Evolutionary conservation across 805 yeast genomes (phyloP), one percentile per base, ranked within the genome.

Genomic region (Yarrowia deformans): DNA sequence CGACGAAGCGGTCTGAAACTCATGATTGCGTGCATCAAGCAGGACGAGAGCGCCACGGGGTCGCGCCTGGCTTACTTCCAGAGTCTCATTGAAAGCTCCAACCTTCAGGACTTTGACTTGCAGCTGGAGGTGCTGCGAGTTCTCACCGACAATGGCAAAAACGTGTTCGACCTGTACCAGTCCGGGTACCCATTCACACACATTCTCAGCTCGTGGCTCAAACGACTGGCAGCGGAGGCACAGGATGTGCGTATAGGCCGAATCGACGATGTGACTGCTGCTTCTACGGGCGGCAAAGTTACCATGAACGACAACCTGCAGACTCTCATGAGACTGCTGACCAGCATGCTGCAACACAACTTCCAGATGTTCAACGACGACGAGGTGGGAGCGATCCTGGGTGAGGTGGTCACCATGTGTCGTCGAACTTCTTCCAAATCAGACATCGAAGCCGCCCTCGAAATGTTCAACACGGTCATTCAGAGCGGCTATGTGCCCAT

Each of bases 21-120:
- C 32, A 76, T 90, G 74, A 74, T 78, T 8, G 81, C 82, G 64
- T 89, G 97, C 76, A 85, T 89, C 9, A 74, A 76, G 23, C 79
- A 82, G 45, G 87, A 86, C 70, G 88, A 86, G 50, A 73, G 79
- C 10, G 78, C 81, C 16, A 80, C 86, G 9, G 83, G 85, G 0
- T 81, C 85, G 8, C 79, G 84, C 63, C 74, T 87, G 64, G 80
- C 84, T 67, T 90, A 87, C 77, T 91, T 88, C 76, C 81, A 84
- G 69, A 90, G 88, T 61, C 84, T 90, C 0, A 76, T 85, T 70
- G 83, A 88, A 70, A 74, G 81, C 18, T 72, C 80, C 45, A 72
- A 82, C 16, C 86, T 86, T 68, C 83, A 83, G 2, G 88, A 87
- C 71, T 82, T 85, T 71, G 85, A 82, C 55, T 73, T 83, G 19